Percentiles rank a stretch among this genome's conserved stretches.
phyloP scores from a whole-genome alignment of 768 basidiomycete species.

The Steccherinum ochraceum region DNA sequence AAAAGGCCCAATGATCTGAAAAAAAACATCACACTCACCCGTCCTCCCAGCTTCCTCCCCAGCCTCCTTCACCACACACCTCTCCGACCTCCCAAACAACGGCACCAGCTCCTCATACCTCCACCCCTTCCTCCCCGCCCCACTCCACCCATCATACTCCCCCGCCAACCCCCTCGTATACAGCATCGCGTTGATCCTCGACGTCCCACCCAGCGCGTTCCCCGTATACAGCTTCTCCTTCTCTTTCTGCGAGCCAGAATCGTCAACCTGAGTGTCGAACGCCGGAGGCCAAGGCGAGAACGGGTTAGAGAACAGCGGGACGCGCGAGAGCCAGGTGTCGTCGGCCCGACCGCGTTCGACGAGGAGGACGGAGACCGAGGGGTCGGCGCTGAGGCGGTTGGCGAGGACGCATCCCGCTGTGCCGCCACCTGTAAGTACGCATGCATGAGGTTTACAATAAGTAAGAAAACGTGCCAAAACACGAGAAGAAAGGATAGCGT shows the following conservation, averaged over 20 bases:
- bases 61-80: neutral
- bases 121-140: slow-evolving; percentile 26
- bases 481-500: too few relatives aligned
- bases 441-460: neutral
- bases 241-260: slow-evolving; percentile 4
- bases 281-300: slow-evolving; percentile 8
- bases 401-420: slow-evolving; percentile 36
- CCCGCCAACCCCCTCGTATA: slow-evolving; percentile 23
- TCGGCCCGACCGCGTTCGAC: slow-evolving; percentile 28
- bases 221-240: slow-evolving; percentile 17
- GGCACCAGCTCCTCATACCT: slow-evolving; percentile 26
- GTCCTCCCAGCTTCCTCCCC: neutral
- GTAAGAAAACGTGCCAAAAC: too few relatives aligned
- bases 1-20: neutral
- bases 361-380: slow-evolving; percentile 23
- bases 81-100: slow-evolving; percentile 30
- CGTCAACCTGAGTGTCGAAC: slow-evolving; percentile 10
- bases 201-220: slow-evolving; percentile 25
- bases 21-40: neutral
- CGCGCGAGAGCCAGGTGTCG: slow-evolving; percentile 24
- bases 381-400: slow-evolving; percentile 29
- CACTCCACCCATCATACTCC: slow-evolving; percentile 26
- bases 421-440: slow-evolving; percentile 20
- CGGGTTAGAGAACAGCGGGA: slow-evolving; percentile 27
- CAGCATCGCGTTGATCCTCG: slow-evolving; percentile 24